Evolutionary conservation across 2,329 filamentous ascomycete genomes (phyloP).

Genomic region (Diaporthe humulicola): DNA sequence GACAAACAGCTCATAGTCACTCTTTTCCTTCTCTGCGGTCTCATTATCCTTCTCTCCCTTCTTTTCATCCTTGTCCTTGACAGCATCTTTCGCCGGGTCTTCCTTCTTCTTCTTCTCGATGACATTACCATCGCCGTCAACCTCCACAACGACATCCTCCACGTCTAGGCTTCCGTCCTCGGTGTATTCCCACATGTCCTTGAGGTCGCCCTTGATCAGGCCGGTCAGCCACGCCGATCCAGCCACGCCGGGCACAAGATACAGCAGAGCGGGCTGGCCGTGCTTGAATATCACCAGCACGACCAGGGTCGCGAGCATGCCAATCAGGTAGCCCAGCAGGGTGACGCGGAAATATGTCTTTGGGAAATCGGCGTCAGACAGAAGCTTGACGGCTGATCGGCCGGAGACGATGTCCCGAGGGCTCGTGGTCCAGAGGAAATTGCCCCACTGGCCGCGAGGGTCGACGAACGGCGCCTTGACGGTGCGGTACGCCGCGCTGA

Average conservation of each 20-base stretch:
- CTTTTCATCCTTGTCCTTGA: slow-evolving; percentile 28
- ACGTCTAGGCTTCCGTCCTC: slow-evolving; percentile 75
- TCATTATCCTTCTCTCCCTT: slow-evolving; percentile 37
- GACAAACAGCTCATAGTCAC: slow-evolving; percentile 44
- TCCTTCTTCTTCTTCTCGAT: slow-evolving; percentile 53
- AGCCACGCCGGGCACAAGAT: slow-evolving; percentile 90
- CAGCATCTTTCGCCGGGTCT: slow-evolving; percentile 31
- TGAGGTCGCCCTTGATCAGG: slow-evolving; percentile 76
- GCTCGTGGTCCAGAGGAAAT: slow-evolving; percentile 80
- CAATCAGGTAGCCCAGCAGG: slow-evolving; percentile 80
- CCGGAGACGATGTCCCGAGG: slow-evolving; percentile 44
- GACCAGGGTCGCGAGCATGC: slow-evolving; percentile 81
- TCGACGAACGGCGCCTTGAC: slow-evolving; percentile 67
- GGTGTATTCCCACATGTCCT: slow-evolving; percentile 84
- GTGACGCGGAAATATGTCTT: slow-evolving; percentile 90
- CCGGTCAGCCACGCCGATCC: slow-evolving; percentile 82
- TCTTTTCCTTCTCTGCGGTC: slow-evolving; percentile 17
- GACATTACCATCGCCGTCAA: slow-evolving; percentile 63
- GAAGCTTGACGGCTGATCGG: slow-evolving; percentile 49
- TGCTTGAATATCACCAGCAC: slow-evolving; percentile 84
- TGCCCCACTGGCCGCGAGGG: slow-evolving; percentile 83
- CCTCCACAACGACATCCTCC: slow-evolving; percentile 67
- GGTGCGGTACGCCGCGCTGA: slow-evolving; percentile 57
- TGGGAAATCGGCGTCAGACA: slow-evolving; percentile 69
- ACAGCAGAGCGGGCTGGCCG: slow-evolving; percentile 90